Percentiles rank a stretch among this genome's conserved stretches.
Conservation (phyloP, 768 basidiomycete genomes). For the Gymnopilus dilepis region DNA sequence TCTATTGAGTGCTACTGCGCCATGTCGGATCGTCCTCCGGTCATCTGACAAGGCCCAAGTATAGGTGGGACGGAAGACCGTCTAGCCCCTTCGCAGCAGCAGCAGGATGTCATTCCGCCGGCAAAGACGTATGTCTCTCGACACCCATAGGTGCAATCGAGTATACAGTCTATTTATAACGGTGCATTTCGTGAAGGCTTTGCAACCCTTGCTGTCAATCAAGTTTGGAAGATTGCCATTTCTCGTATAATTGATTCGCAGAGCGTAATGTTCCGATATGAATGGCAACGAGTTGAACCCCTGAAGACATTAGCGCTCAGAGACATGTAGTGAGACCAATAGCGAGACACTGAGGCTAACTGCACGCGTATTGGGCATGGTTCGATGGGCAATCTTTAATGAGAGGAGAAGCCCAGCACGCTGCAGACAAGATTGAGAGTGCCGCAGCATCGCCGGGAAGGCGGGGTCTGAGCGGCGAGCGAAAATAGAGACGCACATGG, state of each 20-base stretch:
- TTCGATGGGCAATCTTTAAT: not conserved
- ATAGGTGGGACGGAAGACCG: not conserved
- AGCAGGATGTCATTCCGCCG: constrained; percentile 9
- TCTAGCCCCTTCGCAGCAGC: not conserved
- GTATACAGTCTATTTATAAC: constrained; percentile 2
- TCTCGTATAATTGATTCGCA: constrained; percentile 7
- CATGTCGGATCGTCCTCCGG: not conserved
- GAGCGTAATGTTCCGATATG: not conserved
- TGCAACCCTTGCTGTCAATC: constrained; percentile 3
- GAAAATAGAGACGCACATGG: constrained; percentile 20
- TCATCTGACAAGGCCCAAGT: constrained; percentile 8
- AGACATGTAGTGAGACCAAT: not conserved
- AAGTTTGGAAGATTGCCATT: constrained; percentile 1
- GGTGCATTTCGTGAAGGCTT: not conserved
- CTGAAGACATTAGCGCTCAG: constrained; percentile 13
- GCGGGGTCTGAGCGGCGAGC: constrained; percentile 27
- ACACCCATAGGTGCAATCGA: constrained; percentile 3
- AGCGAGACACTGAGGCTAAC: not conserved
- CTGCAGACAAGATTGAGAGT: constrained; percentile 14
- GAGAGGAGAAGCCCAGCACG: constrained; percentile 11
- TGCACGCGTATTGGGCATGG: not conserved
- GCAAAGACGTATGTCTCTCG: constrained; percentile 9
- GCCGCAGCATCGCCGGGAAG: constrained; percentile 18
- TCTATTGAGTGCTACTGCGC: not conserved
- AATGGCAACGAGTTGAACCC: not conserved